These are phyloP conservation scores for Mucuna pruriens DNA, from an alignment of 306 rosid species.

Conservation along the genomic window DNA sequence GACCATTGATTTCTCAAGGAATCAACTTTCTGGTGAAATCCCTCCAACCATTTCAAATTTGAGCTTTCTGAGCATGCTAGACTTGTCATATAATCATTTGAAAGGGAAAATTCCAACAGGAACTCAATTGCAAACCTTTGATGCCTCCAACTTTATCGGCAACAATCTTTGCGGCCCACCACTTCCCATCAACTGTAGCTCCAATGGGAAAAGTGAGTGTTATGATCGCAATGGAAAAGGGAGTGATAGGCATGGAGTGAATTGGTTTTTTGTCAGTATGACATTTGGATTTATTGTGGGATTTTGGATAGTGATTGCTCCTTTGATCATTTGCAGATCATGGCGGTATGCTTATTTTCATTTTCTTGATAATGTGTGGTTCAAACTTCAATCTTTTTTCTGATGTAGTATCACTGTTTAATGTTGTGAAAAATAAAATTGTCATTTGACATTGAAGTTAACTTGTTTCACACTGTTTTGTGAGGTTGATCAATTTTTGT, in stretches of 20 bases:
- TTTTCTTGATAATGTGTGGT: too few relatives aligned
- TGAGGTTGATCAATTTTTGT: too few relatives aligned
- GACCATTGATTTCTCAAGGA: slow-evolving; percentile 38
- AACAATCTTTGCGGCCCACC: slow-evolving; percentile 39
- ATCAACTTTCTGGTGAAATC: slow-evolving; percentile 39
- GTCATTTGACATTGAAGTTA: too few relatives aligned
- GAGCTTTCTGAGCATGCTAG: slow-evolving; percentile 18
- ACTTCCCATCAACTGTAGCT: background rate
- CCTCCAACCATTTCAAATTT: slow-evolving; percentile 35
- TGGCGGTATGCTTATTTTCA: slow-evolving; percentile 15
- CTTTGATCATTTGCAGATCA: background rate
- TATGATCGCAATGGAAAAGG: background rate
- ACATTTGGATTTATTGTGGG: slow-evolving; percentile 25
- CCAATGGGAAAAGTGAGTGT: background rate
- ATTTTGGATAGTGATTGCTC: slow-evolving; percentile 25
- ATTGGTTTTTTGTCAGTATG: slow-evolving; percentile 22
- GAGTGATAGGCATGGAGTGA: background rate
- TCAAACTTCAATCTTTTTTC: background rate
- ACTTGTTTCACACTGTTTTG: too few relatives aligned
- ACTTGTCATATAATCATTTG: slow-evolving; percentile 42
- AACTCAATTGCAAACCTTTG: slow-evolving; percentile 39
- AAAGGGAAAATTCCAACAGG: slow-evolving; percentile 40
- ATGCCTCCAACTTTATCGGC: slow-evolving; percentile 31
- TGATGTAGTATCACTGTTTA: background rate
- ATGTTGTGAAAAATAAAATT: background rate